Evolutionary conservation across 257 asterid species (phyloP).

Genomic region (Solanum infundibuliforme): DNA sequence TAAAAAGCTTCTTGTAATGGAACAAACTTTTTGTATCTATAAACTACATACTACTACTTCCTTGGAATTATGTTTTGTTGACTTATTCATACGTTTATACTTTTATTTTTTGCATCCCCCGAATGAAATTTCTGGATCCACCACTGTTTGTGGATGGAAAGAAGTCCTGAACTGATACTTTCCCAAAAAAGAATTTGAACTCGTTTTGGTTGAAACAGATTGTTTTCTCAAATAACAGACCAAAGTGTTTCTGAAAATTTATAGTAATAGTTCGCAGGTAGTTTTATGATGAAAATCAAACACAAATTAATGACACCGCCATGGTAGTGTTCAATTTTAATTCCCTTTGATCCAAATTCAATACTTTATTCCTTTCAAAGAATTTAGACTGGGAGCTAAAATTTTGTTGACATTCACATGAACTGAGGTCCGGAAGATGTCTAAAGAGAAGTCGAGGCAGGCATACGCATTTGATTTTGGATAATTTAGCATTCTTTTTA

Average conservation of each 20-base stretch:
- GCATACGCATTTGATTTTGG: not conserved
- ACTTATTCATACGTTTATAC: not conserved
- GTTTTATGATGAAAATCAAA: not conserved
- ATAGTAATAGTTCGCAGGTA: not conserved
- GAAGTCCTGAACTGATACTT: not conserved
- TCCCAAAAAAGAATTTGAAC: not conserved
- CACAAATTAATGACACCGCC: not conserved
- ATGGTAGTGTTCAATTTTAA: not conserved
- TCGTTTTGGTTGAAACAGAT: not conserved
- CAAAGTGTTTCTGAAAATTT: not conserved
- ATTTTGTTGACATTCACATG: not conserved
- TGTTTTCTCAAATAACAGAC: not conserved
- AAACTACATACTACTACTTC: no score
- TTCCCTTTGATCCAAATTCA: not conserved
- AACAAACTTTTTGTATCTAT: no score
- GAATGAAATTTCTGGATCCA: not conserved
- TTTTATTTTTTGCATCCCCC: not conserved
- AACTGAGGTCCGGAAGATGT: no score
- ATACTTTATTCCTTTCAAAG: not conserved
- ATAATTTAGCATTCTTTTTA: not conserved
- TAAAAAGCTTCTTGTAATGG: no score
- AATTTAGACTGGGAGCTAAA: not conserved
- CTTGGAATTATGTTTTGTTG: no score
- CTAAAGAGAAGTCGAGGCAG: not conserved
- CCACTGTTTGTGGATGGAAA: not conserved